Evolutionary conservation across 345 rosid genomes (phyloP).

Genomic region (Sonneratia caseolaris): DNA sequence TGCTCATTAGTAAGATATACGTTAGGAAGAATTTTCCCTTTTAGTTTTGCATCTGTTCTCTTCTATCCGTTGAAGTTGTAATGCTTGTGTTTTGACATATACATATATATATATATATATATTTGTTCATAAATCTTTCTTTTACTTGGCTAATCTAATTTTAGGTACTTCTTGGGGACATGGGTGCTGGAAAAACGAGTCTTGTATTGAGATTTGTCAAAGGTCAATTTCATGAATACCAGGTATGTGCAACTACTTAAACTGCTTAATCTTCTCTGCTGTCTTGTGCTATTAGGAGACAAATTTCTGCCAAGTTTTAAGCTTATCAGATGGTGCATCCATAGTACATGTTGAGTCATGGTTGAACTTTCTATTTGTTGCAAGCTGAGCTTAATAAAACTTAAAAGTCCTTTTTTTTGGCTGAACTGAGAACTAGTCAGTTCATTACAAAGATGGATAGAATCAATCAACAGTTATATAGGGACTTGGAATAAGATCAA

Average conservation of each 20-base stretch:
- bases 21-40: background rate
- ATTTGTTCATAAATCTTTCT: background rate
- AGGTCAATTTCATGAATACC: slow-evolving; percentile 64
- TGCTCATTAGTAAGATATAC: background rate
- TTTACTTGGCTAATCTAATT: slow-evolving; percentile 3
- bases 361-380: background rate
- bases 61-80: background rate
- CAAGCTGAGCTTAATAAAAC: background rate
- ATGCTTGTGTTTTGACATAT: background rate
- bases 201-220: slow-evolving; percentile 64
- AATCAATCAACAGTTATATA: background rate
- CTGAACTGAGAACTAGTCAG: no score
- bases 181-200: slow-evolving; percentile 83
- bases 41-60: background rate
- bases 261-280: background rate
- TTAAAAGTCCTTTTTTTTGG: background rate
- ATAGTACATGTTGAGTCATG: background rate
- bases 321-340: background rate
- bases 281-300: background rate
- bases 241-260: slow-evolving; percentile 23
- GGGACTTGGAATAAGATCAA: background rate
- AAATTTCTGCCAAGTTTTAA: background rate
- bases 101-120: background rate
- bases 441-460: background rate
- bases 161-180: slow-evolving; percentile 76